Evolutionary conservation across 2,329 filamentous ascomycete genomes (phyloP).

Genomic region (Drechslerella coelobrocha): DNA sequence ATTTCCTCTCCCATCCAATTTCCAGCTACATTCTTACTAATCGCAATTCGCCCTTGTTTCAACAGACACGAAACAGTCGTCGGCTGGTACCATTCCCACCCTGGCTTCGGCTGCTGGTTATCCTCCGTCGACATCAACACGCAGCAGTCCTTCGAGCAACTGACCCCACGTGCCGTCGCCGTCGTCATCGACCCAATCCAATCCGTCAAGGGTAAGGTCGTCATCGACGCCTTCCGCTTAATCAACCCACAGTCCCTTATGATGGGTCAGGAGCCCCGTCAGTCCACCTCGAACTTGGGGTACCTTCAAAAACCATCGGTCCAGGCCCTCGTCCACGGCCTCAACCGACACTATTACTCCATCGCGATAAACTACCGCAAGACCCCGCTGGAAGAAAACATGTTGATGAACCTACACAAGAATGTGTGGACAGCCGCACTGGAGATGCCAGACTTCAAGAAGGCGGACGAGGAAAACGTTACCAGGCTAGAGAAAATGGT

Average conservation of each 20-base stretch:
- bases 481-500: constrained; percentile 88
- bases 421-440: constrained; percentile 98
- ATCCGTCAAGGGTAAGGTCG: constrained; percentile 98
- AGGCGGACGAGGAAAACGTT: constrained; percentile 83
- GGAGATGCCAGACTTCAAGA: constrained; percentile 93
- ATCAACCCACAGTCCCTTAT: constrained; percentile 98
- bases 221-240: constrained; percentile 97
- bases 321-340: constrained; percentile 94
- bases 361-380: constrained; percentile 99
- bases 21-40: constrained; percentile 1
- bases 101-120: constrained; percentile 98
- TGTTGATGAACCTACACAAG: constrained; percentile 99
- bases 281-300: constrained; percentile 96
- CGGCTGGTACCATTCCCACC: constrained; percentile 99
- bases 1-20: not conserved
- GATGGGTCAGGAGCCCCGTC: constrained; percentile 95
- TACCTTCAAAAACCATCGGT: constrained; percentile 99
- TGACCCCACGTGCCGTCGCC: constrained; percentile 93
- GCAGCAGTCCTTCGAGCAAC: constrained; percentile 98
- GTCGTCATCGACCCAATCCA: constrained; percentile 99
- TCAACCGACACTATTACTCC: constrained; percentile 99
- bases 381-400: constrained; percentile 96
- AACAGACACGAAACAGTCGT: constrained; percentile 93
- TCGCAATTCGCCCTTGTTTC: constrained; percentile 29
- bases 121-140: constrained; percentile 99